These are phyloP conservation scores for Scedosporium dehoogii DNA, from an alignment of 2,329 filamentous ascomycete species.

Conservation along the genomic window DNA sequence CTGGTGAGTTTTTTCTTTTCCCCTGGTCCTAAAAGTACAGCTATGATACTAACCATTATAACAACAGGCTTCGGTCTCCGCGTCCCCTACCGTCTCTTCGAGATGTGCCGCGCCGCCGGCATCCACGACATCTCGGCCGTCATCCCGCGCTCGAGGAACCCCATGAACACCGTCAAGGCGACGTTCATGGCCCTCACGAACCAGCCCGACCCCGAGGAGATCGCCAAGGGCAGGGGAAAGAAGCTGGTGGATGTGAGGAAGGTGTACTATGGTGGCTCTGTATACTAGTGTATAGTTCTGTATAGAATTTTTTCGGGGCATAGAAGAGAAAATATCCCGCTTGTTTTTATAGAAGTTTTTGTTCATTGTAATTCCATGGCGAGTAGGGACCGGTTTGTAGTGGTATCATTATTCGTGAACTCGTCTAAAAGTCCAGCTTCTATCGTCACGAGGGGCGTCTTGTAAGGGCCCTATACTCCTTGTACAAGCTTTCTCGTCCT, in stretches of 20 bases:
- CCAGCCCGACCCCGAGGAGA: constrained; percentile 80
- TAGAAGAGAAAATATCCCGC: constrained; percentile 3
- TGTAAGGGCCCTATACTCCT: not conserved
- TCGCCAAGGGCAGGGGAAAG: constrained; percentile 81
- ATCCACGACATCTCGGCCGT: constrained; percentile 78
- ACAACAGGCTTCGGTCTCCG: constrained; percentile 80
- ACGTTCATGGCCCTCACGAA: constrained; percentile 70
- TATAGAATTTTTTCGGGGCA: constrained; percentile 9
- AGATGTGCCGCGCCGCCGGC: constrained; percentile 80
- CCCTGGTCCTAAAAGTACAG: not conserved
- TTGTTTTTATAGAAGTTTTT: not conserved
- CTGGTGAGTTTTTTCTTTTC: constrained; percentile 51
- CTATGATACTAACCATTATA: constrained; percentile 8
- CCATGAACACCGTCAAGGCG: constrained; percentile 97
- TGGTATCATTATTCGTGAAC: not conserved
- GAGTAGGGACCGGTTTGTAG: not conserved
- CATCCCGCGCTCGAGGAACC: constrained; percentile 80
- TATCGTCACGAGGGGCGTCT: not conserved
- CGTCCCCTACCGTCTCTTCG: constrained; percentile 83
- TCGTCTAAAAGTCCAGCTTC: not conserved
- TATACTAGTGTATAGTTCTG: constrained; percentile 36
- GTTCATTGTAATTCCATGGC: not conserved
- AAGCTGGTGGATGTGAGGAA: constrained; percentile 94
- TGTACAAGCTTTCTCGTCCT: too few species aligned
- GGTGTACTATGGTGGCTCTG: constrained; percentile 85